Evolutionary conservation across 1,139 yeast species (phyloP).

Genomic region (Blastobotrys buckinghamii): DNA sequence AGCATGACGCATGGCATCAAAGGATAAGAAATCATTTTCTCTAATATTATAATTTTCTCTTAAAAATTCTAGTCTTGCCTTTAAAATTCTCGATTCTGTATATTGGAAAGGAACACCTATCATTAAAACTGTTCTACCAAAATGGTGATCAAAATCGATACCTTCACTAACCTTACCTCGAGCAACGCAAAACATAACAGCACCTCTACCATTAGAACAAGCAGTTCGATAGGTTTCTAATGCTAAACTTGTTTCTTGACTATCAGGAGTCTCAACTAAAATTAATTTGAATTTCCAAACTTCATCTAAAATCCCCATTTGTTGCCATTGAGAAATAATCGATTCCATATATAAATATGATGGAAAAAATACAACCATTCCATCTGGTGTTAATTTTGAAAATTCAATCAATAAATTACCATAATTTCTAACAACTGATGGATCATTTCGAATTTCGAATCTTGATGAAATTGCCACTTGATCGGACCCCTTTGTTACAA

Average conservation of each 20-base stretch:
- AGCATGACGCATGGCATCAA: conserved; percentile 99
- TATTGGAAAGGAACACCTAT: conserved; percentile 99
- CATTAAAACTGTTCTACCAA: conserved; percentile 96
- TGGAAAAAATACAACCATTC: conserved; percentile 96
- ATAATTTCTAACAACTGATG: conserved; percentile 93
- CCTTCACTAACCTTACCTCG: conserved; percentile 99
- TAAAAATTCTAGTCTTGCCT: conserved; percentile 88
- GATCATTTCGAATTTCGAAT: conserved; percentile 95
- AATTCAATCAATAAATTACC: conserved; percentile 90
- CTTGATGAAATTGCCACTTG: conserved; percentile 95
- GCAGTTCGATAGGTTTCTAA: conserved; percentile 94
- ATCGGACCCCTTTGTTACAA: conserved; percentile 95
- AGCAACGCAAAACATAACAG: conserved; percentile 91
- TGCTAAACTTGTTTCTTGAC: conserved; percentile 95
- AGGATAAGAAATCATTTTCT: conserved; percentile 90
- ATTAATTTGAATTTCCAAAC: conserved; percentile 97
- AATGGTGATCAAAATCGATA: conserved; percentile 97
- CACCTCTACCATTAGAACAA: conserved; percentile 96
- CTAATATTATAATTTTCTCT: conserved; percentile 88
- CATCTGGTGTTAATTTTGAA: conserved; percentile 95
- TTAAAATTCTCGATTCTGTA: conserved; percentile 91
- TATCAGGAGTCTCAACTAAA: conserved; percentile 98
- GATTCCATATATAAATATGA: conserved; percentile 96
- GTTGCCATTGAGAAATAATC: conserved; percentile 96
- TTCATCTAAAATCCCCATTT: conserved; percentile 95